Evolutionary conservation across 2,329 filamentous ascomycete species (phyloP), one percentile per base, ranked within the genome.

Genomic region (Botrytis medusae): DNA sequence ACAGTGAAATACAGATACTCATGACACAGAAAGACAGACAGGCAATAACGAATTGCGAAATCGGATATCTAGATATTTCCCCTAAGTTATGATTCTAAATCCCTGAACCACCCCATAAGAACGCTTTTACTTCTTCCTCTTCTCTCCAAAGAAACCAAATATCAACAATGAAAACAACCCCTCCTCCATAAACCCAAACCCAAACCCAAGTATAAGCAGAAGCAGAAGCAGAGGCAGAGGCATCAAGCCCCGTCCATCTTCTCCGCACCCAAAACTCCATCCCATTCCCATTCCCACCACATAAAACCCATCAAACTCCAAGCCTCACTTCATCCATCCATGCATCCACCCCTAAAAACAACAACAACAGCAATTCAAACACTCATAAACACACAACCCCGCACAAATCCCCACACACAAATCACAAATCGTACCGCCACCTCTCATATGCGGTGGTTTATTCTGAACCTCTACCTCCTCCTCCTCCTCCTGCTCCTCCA

Each of bases 331-430:
- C 14, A 3, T 51, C 48, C 25, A 51, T 51, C 25, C 5, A n/a
- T n/a, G 0, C 25, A 12, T 10, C 25, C 5, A 16, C 16, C 32
- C 22, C 51, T 37, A 54, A 10, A 22, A 57, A 32, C 65, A 57
- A 42, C 46, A 68, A 57, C 64, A 68, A 68, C 46, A 68, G 40
- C 46, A 68, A 68, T 68, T 32, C 34, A 68, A 42, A 42, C 48
- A 68, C n/a, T 68, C 65, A 32, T 57, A 68, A 57, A 42, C 25
- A 42, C 65, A 68, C 48, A 22, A 68, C 0, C 65, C 48, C 64
- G 64, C 65, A 29, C 25, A 57, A 57, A 68, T 42, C 48, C 48
- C 65, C 18, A 68, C 48, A 68, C 65, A 68, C 34, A 68, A 54
- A 68, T 32, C 34, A 57, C 65, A 68, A 42, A 51, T 22, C 5